Evolutionary conservation across 139 green algal genomes (phyloP).

Genomic region (Chlorella vulgaris): DNA sequence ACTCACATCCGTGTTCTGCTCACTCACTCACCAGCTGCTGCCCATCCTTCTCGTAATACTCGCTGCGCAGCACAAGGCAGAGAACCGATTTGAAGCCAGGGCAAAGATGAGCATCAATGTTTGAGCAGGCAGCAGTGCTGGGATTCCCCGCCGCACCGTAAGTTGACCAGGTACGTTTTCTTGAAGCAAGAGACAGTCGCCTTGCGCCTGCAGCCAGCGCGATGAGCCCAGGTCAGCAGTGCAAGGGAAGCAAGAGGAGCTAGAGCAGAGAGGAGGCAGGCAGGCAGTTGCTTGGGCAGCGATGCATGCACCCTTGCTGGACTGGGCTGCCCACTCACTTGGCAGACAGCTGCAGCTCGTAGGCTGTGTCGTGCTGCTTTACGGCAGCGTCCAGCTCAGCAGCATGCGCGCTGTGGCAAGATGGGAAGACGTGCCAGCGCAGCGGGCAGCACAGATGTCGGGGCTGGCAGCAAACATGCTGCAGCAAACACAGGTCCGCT

Average conservation of each 20-base stretch:
- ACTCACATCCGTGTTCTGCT: no score
- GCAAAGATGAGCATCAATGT: no score
- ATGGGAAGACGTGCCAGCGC: no score
- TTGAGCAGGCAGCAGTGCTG: no score
- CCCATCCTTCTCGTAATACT: slow-evolving; percentile 61
- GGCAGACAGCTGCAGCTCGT: slow-evolving; percentile 16
- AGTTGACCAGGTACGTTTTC: slow-evolving; percentile 51
- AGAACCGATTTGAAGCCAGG: no score
- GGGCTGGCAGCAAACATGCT: background rate
- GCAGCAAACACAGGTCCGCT: background rate
- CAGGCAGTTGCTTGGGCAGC: background rate
- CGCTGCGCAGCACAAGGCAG: background rate
- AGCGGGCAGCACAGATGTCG: background rate
- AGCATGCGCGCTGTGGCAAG: background rate
- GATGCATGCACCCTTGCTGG: background rate
- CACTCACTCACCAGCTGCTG: no score
- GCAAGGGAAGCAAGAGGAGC: background rate
- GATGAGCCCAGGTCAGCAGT: background rate
- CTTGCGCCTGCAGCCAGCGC: slow-evolving; percentile 32
- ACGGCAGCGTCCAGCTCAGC: slow-evolving; percentile 20
- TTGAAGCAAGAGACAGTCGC: slow-evolving; percentile 53
- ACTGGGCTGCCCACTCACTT: background rate
- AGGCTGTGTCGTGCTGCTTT: background rate
- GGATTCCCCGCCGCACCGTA: background rate
- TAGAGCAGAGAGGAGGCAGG: background rate